A percentile compares a stretch with the other conserved stretches of the same genome.
phyloP scores from a whole-genome alignment of 345 rosid genomes.

The Angophora floribunda region DNA sequence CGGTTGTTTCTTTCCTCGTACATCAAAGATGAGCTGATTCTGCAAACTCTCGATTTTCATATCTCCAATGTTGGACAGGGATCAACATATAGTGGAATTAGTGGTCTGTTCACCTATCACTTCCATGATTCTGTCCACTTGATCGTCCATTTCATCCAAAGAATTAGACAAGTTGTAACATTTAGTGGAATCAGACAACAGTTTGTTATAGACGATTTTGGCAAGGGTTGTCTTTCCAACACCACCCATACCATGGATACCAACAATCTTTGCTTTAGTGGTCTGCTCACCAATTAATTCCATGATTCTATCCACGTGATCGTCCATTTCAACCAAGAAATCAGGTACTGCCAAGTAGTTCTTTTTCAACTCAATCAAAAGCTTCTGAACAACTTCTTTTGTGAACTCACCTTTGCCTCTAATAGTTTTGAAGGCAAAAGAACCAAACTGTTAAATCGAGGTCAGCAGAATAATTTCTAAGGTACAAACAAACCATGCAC shows the following conservation, averaged over 20 bases:
- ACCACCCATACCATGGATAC: background rate
- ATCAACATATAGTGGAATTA: background rate
- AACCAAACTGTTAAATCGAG: background rate
- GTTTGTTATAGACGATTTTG: background rate
- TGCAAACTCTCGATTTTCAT: background rate
- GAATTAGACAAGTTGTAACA: too few species aligned
- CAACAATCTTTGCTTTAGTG: background rate
- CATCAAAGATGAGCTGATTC: background rate
- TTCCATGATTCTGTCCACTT: too few species aligned
- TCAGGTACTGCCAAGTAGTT: background rate
- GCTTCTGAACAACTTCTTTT: background rate
- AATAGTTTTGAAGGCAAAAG: background rate
- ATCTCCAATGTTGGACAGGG: background rate
- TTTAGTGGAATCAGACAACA: background rate
- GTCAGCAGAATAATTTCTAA: too few species aligned
- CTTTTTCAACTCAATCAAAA: background rate
- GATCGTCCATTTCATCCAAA: too few species aligned
- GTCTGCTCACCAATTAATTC: background rate
- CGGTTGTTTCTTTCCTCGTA: background rate
- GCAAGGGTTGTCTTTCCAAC: background rate
- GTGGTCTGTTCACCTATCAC: too few species aligned
- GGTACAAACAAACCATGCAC: too few species aligned
- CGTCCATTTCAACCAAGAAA: background rate
- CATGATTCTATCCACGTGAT: background rate
- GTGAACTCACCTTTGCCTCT: background rate